Percentiles rank a stretch among this genome's conserved stretches.
Conservation (phyloP, 2,329 filamentous ascomycete genomes). For the Alternaria longipes region DNA sequence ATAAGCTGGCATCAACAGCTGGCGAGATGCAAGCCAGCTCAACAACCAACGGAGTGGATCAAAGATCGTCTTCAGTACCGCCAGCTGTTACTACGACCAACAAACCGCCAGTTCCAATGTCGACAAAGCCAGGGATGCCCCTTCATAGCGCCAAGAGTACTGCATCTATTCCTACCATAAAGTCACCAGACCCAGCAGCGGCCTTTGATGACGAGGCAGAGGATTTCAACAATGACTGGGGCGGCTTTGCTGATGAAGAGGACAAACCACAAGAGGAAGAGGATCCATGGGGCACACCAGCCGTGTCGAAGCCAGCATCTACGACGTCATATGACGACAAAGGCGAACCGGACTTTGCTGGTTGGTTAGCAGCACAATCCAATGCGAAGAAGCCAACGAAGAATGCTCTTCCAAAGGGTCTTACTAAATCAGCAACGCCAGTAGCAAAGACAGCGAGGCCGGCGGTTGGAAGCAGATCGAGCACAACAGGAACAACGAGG, state of each 20-base stretch:
- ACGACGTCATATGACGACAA: conserved; percentile 77
- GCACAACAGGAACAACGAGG: conserved; percentile 43
- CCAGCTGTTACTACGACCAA: conserved; percentile 49
- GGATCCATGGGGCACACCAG: conserved; percentile 61
- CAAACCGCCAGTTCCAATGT: conserved; percentile 62
- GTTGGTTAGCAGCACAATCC: conserved; percentile 89
- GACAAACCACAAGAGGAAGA: conserved; percentile 59
- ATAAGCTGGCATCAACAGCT: conserved; percentile 83
- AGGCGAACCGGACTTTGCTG: conserved; percentile 92
- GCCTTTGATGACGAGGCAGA: conserved; percentile 61
- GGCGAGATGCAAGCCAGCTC: conserved; percentile 78
- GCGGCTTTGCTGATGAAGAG: conserved; percentile 68
- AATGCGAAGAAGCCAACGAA: conserved; percentile 71
- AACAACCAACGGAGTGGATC: conserved; percentile 50
- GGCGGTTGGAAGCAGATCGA: conserved; percentile 40
- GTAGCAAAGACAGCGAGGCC: conserved; percentile 47
- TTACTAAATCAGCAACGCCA: conserved; percentile 66
- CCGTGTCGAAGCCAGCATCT: conserved; percentile 46
- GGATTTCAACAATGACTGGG: conserved; percentile 79
- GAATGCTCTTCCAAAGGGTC: conserved; percentile 83
- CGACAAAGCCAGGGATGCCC: conserved; percentile 51
- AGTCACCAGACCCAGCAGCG: conserved; percentile 58
- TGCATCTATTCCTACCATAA: conserved; percentile 38
- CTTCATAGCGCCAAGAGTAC: conserved; percentile 40
- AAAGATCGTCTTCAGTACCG: conserved; percentile 61